Conservation (phyloP, 1,284 basidiomycete genomes). For the Anthracocystis walkeri region DNA sequence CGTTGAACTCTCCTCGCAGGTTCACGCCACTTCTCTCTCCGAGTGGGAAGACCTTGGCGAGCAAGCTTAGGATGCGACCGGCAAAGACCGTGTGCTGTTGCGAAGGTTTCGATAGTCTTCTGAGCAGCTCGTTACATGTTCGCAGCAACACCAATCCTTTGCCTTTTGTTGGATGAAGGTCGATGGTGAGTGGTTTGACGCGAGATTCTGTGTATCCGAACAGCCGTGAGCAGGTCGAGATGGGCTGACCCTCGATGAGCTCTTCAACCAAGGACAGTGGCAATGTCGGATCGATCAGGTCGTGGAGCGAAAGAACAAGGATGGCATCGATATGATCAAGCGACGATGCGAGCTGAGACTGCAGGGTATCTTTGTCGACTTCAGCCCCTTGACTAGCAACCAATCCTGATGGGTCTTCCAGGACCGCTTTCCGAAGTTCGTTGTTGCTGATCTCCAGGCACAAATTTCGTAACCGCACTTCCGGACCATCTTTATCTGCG, state of each 20-base stretch:
- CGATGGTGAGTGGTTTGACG: constrained; percentile 52
- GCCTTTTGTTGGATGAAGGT: constrained; percentile 83
- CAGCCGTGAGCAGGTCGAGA: constrained; percentile 51
- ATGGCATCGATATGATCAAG: constrained; percentile 55
- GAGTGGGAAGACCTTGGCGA: constrained; percentile 85
- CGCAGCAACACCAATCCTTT: constrained; percentile 86
- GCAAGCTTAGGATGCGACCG: constrained; percentile 85
- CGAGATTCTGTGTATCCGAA: constrained; percentile 58
- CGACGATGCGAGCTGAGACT: constrained; percentile 8
- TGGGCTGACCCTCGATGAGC: constrained; percentile 52
- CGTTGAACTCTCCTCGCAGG: constrained; percentile 80
- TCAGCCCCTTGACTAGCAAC: not conserved
- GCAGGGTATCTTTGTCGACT: not conserved
- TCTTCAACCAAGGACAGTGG: constrained; percentile 58
- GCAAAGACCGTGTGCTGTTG: constrained; percentile 82
- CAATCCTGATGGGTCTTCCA: constrained; percentile 28
- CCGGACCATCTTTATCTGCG: constrained; percentile 21
- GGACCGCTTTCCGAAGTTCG: constrained; percentile 41
- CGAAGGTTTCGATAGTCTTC: constrained; percentile 85
- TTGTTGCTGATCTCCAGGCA: constrained; percentile 52
- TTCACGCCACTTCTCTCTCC: constrained; percentile 91
- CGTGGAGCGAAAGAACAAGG: constrained; percentile 41
- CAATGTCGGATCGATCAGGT: constrained; percentile 50
- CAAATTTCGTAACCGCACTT: constrained; percentile 34
- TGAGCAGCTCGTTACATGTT: constrained; percentile 84